phyloP scores from a whole-genome alignment of 2,329 filamentous ascomycete species.

The Macrophomina tecta region DNA sequence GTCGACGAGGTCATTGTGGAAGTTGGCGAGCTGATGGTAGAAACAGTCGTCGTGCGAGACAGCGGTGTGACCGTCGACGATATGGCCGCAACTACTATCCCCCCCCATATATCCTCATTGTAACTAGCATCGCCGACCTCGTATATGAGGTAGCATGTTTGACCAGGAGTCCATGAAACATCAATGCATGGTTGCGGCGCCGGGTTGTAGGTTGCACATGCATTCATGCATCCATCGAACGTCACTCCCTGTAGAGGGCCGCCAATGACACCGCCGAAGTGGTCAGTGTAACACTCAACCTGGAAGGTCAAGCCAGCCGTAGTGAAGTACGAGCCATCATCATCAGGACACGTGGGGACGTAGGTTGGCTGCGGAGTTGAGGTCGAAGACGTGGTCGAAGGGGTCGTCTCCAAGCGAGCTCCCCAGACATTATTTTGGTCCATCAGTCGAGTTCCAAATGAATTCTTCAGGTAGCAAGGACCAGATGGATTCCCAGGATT shows the following conservation, averaged over 20 bases:
- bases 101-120: not conserved
- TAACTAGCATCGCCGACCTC: not conserved
- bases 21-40: not conserved
- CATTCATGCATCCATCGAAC: not conserved
- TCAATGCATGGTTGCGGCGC: not conserved
- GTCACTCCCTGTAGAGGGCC: not conserved
- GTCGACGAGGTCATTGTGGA: not conserved
- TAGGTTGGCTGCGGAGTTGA: not conserved
- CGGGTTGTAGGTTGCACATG: not conserved
- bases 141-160: conserved; percentile 14
- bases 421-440: not conserved
- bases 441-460: not conserved
- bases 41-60: not conserved
- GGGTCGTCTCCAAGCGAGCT: not conserved
- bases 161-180: not conserved
- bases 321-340: conserved; percentile 4
- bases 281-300: conserved; percentile 15
- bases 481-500: not conserved
- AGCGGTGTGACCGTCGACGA: not conserved
- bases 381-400: not conserved
- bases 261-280: not conserved
- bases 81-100: not conserved
- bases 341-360: not conserved
- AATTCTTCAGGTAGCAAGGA: not conserved
- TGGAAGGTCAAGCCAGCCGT: not conserved